These are phyloP conservation scores for Clonostachys rosea DNA, from an alignment of 2,329 filamentous ascomycete species.

Conservation along the genomic window DNA sequence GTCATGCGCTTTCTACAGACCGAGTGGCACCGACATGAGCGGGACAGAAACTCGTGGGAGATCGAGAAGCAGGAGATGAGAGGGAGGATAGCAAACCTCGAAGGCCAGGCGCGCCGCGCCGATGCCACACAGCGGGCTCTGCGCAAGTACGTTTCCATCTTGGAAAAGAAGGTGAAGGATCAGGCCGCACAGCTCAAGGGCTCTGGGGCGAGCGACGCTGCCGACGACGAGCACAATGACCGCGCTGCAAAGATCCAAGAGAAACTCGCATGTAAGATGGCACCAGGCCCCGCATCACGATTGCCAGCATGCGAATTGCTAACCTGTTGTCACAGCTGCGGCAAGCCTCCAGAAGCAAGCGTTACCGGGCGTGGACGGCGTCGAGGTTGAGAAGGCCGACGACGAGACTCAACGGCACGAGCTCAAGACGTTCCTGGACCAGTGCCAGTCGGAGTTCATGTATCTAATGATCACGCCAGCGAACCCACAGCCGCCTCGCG, in stretches of 20 bases:
- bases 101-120: slow-evolving; percentile 81
- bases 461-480: slow-evolving; percentile 65
- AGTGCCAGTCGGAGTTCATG: slow-evolving; percentile 61
- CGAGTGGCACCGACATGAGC: slow-evolving; percentile 98
- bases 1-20: slow-evolving; percentile 99
- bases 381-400: slow-evolving; percentile 40
- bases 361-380: slow-evolving; percentile 37
- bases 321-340: slow-evolving; percentile 10
- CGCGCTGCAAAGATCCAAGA: slow-evolving; percentile 50
- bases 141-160: slow-evolving; percentile 83
- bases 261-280: slow-evolving; percentile 43
- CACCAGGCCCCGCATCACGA: too few species aligned
- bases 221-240: slow-evolving; percentile 43
- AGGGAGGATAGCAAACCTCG: slow-evolving; percentile 88
- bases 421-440: slow-evolving; percentile 57
- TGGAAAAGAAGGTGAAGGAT: slow-evolving; percentile 83
- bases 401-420: slow-evolving; percentile 47
- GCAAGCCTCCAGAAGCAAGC: slow-evolving; percentile 36
- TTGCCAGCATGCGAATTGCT: too few species aligned
- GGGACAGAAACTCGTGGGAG: slow-evolving; percentile 97
- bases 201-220: slow-evolving; percentile 25
- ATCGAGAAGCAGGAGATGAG: slow-evolving; percentile 99
- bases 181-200: slow-evolving; percentile 69
- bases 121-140: slow-evolving; percentile 86
- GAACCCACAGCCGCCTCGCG: slow-evolving; percentile 61